Base-by-base conservation (phyloP, 1,284 basidiomycete species). In the Cryptococcus jaspeensis region DNA sequence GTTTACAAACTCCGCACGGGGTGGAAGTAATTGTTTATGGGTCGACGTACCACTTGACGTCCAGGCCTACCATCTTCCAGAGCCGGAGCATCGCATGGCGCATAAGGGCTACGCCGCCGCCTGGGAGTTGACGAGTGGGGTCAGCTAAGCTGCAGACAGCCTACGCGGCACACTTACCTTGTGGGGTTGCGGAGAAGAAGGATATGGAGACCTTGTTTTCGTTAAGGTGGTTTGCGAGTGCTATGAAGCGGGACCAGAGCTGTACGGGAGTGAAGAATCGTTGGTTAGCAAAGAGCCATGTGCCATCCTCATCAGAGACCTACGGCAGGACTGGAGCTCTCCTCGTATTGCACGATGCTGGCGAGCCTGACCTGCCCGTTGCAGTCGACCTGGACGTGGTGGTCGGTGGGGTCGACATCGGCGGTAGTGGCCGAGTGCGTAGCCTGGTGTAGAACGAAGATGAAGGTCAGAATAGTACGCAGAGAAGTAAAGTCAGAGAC, bases 101-200 rank as follows among this genome's bases (percentile, higher is more conserved):
- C 89, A 92, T 91, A 52, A 93, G 83, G 42, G 90, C 90, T 60
- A 93, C 90, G 74, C 90, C 90, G 73, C 90, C 89, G 85, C 68
- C 60, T 63, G 38, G 13, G 22, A 11, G 15, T 4, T 32, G 28
- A 32, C 4, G 28, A 25, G 11, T 44, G 8, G 16, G 20, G 37
- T 35, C n/a, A 51, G 50, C 15, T 48, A 35, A 4, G 4, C 16
- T 46, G 44, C 47, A 62, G 58, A 58, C 45, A 60, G 67, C 79
- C 70, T 74, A 85, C 86, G 86, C 20, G 38, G 23, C 13, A 16
- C 39, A 39, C 58, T 47, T 5, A 81, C 90, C 90, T 79, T 92
- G 90, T 7, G 90, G 90, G 7, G 90, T 92, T 13, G 89, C 91
- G 32, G 87, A 90, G 78, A 92, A 92, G 82, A 92, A 92, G 37